These are phyloP conservation scores for Suhomyces bokatorum DNA, from an alignment of 1,139 yeast species.

Conservation along the genomic window DNA sequence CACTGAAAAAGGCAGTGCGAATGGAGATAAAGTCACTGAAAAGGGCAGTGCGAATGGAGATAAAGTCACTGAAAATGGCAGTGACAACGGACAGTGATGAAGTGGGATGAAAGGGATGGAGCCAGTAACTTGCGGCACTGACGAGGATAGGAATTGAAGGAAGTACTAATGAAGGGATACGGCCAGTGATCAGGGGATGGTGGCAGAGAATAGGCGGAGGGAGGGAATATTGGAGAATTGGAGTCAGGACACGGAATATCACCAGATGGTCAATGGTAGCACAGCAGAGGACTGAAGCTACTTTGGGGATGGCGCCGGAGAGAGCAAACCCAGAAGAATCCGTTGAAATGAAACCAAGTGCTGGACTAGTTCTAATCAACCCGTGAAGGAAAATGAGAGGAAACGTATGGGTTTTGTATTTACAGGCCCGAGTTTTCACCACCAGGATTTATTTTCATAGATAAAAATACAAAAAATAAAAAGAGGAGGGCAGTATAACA, in stretches of 20 bases:
- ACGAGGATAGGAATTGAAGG: no score
- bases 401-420: constrained; percentile 14
- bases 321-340: constrained; percentile 3
- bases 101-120: no score
- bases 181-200: not conserved
- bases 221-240: not conserved
- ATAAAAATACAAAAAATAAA: constrained; percentile 8
- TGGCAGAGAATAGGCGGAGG: not conserved
- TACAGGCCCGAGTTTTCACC: constrained; percentile 3
- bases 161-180: constrained; percentile 1
- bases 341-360: constrained; percentile 1
- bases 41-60: not conserved
- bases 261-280: constrained; percentile 5
- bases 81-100: not conserved
- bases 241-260: not conserved
- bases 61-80: not conserved
- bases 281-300: constrained; percentile 1
- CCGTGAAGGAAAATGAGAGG: constrained; percentile 8
- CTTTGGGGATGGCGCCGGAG: not conserved
- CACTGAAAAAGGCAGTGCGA: not conserved
- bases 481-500: constrained; percentile 4
- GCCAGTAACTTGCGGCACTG: no score
- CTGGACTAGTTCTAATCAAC: constrained; percentile 9
- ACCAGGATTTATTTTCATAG: constrained; percentile 6
- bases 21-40: not conserved